Conservation (phyloP, 2,329 filamentous ascomycete species). For the Drechslerella coelobrocha region DNA sequence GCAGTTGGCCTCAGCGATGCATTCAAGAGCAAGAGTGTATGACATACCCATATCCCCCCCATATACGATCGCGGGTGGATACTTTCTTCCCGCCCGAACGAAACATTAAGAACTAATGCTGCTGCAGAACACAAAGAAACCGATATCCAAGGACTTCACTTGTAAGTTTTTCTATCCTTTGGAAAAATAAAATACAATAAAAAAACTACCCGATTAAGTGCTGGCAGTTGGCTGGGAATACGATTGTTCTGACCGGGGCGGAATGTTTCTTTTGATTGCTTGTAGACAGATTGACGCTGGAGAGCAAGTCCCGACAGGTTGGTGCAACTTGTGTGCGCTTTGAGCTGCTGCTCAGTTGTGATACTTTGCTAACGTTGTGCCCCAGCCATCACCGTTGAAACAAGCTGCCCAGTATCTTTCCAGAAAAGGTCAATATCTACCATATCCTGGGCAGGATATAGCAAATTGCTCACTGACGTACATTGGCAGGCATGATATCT, state of each 20-base stretch:
- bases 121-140: conserved; percentile 39
- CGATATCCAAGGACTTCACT: conserved; percentile 47
- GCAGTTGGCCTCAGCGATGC: conserved; percentile 47
- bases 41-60: conserved; percentile 1
- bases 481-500: conserved; percentile 73
- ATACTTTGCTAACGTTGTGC: conserved; percentile 8
- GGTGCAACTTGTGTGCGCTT: conserved; percentile 22
- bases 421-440: conserved; percentile 29
- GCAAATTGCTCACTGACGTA: conserved; percentile 14
- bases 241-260: too few species aligned
- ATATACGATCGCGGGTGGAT: background rate
- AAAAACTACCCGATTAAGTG: background rate
- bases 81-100: background rate
- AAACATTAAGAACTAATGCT: conserved; percentile 11
- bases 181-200: background rate
- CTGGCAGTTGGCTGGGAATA: too few species aligned
- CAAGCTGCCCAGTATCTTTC: conserved; percentile 45
- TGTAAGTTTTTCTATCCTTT: too few species aligned
- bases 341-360: conserved; percentile 9
- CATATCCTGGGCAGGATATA: background rate
- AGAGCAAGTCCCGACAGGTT: conserved; percentile 49
- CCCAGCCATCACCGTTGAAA: conserved; percentile 49
- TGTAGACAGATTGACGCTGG: conserved; percentile 44
- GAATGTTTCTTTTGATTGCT: too few species aligned
- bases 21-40: conserved; percentile 49